Evolutionary conservation across 768 basidiomycete species (phyloP).

Genomic region (Russula dissimulans): DNA sequence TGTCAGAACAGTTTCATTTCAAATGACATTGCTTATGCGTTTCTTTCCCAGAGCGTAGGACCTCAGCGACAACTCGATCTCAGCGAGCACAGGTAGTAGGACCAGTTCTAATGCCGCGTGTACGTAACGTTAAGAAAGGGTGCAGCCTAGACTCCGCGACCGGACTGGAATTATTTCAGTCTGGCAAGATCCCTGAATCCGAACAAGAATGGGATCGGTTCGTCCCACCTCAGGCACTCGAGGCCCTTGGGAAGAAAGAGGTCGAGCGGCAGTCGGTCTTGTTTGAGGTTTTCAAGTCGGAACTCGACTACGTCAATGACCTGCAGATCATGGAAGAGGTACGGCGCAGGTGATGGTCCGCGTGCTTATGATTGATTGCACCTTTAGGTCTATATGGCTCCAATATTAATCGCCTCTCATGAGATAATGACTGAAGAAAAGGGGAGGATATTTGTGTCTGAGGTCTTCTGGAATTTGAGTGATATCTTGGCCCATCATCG

Average conservation of each 20-base stretch:
- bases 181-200: conserved; percentile 49
- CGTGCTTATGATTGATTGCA: neutral
- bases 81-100: conserved; percentile 19
- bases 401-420: conserved; percentile 50
- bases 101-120: neutral
- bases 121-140: neutral
- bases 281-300: conserved; percentile 85
- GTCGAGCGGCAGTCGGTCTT: conserved; percentile 79
- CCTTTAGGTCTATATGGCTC: conserved; percentile 60
- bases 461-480: conserved; percentile 79
- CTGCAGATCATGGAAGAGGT: conserved; percentile 64
- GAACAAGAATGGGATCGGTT: conserved; percentile 80
- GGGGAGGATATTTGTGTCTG: conserved; percentile 57
- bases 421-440: conserved; percentile 50
- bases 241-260: conserved; percentile 65
- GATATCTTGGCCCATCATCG: conserved; percentile 60
- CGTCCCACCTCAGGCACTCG: conserved; percentile 61
- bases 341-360: conserved; percentile 3
- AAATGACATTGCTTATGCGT: neutral
- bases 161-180: conserved; percentile 57
- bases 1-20: neutral
- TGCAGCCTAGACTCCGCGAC: conserved; percentile 54
- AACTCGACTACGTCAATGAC: conserved; percentile 82
- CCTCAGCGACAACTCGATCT: conserved; percentile 22
- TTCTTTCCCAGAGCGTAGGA: neutral